These are phyloP conservation scores for Trametes sanguinea DNA, from an alignment of 768 basidiomycete species.

Conservation along the genomic window DNA sequence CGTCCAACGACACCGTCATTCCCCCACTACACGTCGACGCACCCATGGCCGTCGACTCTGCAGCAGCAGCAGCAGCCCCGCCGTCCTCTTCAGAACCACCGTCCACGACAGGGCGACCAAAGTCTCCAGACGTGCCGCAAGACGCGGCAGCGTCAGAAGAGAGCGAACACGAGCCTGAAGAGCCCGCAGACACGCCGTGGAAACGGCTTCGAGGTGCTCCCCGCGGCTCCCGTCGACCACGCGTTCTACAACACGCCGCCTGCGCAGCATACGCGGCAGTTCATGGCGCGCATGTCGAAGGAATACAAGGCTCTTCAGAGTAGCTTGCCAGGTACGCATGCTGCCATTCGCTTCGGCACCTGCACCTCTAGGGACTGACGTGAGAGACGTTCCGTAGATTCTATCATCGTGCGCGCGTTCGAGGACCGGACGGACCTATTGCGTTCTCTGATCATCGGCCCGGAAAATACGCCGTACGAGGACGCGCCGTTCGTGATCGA, in stretches of 20 bases:
- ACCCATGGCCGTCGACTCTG: slow-evolving; percentile 7
- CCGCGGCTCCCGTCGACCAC: slow-evolving; percentile 80
- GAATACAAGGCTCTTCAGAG: slow-evolving; percentile 81
- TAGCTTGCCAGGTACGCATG: slow-evolving; percentile 75
- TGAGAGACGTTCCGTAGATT: slow-evolving; percentile 49
- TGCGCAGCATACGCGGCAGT: slow-evolving; percentile 68
- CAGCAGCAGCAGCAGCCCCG: not conserved
- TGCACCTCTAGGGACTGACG: not conserved
- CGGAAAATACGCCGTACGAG: slow-evolving; percentile 93
- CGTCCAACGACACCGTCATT: slow-evolving; percentile 21
- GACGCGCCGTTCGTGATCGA: slow-evolving; percentile 96
- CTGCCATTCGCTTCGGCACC: not conserved
- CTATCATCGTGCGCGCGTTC: slow-evolving; percentile 86
- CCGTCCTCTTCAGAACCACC: slow-evolving; percentile 7
- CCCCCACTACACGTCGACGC: slow-evolving; percentile 4
- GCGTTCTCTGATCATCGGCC: slow-evolving; percentile 87
- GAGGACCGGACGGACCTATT: slow-evolving; percentile 88
- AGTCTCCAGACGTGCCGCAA: slow-evolving; percentile 34
- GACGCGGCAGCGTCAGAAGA: slow-evolving; percentile 31
- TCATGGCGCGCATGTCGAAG: slow-evolving; percentile 73
- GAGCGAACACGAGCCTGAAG: slow-evolving; percentile 28
- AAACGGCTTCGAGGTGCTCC: slow-evolving; percentile 79
- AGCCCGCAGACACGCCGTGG: slow-evolving; percentile 54
- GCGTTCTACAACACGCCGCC: slow-evolving; percentile 68
- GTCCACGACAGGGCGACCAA: slow-evolving; percentile 2